These are phyloP conservation scores for Saussurea involucrata DNA, from an alignment of 129 eudicot genomes.

Conservation along the genomic window DNA sequence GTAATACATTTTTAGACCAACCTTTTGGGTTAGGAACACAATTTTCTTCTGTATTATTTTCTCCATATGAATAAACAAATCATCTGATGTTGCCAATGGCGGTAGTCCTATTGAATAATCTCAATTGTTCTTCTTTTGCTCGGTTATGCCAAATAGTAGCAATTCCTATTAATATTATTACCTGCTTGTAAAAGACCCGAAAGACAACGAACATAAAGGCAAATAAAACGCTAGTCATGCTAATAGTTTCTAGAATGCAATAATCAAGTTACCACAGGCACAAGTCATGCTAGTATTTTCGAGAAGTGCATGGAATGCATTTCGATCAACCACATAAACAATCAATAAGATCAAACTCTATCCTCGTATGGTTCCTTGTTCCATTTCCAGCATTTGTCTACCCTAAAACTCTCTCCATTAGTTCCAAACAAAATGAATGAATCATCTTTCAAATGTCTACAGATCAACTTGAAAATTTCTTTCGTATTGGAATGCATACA, in stretches of 20 bases:
- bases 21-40: neutral
- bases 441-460: neutral
- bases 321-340: neutral
- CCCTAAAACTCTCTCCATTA: neutral
- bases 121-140: neutral
- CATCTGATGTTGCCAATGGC: neutral
- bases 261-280: neutral
- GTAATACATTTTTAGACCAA: neutral
- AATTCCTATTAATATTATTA: neutral
- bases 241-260: neutral
- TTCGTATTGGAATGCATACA: neutral
- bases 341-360: neutral
- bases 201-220: neutral
- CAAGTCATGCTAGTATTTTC: neutral
- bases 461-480: neutral
- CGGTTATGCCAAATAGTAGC: neutral
- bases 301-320: neutral
- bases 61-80: neutral
- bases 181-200: neutral
- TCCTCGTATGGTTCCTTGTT: neutral
- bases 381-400: neutral
- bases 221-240: neutral
- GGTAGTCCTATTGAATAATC: neutral
- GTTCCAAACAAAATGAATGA: neutral
- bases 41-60: neutral